Percentiles rank a stretch among this genome's conserved stretches.
These are phyloP conservation scores for Suhomyces emberorum DNA, from an alignment of 805 yeast genomes.

Conservation along the genomic window DNA sequence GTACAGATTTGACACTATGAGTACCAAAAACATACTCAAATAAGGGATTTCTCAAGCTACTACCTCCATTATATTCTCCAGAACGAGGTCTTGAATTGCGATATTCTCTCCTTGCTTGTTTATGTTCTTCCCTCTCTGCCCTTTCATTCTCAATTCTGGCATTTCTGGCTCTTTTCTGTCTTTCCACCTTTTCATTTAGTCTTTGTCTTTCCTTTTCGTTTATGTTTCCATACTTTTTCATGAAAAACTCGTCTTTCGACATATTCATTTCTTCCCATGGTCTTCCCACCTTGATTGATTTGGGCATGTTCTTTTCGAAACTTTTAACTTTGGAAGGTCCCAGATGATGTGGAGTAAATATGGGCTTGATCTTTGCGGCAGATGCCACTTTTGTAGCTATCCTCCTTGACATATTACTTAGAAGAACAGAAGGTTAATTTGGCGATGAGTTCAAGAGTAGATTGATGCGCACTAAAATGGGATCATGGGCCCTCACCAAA, in stretches of 20 bases:
- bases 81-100: background rate
- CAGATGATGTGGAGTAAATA: constrained; percentile 11
- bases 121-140: constrained; percentile 7
- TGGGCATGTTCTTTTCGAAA: constrained; percentile 28
- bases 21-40: constrained; percentile 73
- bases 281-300: constrained; percentile 16
- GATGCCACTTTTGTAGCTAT: background rate
- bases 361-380: constrained; percentile 1
- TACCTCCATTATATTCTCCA: background rate
- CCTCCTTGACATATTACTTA: constrained; percentile 1
- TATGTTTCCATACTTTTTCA: constrained; percentile 32
- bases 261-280: constrained; percentile 38
- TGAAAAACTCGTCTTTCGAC: constrained; percentile 38
- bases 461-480: too few relatives aligned
- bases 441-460: too few relatives aligned
- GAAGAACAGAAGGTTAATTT: too few relatives aligned
- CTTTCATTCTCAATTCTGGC: constrained; percentile 20
- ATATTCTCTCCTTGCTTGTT: constrained; percentile 3
- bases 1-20: constrained; percentile 69
- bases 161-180: constrained; percentile 27
- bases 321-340: constrained; percentile 6
- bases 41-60: constrained; percentile 5
- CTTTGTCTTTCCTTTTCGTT: constrained; percentile 21
- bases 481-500: too few relatives aligned
- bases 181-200: constrained; percentile 29